These are phyloP conservation scores for Pyrus betulifolia DNA, from an alignment of 306 rosid species.

Conservation along the genomic window DNA sequence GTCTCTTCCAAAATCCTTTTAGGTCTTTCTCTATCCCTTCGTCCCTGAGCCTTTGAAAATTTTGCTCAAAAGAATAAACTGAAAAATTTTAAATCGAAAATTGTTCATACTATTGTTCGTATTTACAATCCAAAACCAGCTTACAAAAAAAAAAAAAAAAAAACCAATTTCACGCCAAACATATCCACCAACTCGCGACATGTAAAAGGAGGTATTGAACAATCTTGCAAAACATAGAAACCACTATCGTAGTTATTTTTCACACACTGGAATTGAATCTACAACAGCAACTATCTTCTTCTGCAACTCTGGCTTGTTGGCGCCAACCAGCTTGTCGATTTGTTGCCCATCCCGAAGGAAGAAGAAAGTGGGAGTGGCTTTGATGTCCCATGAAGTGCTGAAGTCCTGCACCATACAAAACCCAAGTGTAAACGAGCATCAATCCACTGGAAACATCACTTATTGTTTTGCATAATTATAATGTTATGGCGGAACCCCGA, in stretches of 20 bases:
- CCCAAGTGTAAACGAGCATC: background rate
- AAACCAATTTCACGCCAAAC: conserved; percentile 10
- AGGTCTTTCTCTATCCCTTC: too few relatives aligned
- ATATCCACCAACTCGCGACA: conserved; percentile 7
- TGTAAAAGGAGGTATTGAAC: background rate
- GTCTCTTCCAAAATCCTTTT: too few relatives aligned
- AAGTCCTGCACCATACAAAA: conserved; percentile 60
- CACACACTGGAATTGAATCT: conserved; percentile 32
- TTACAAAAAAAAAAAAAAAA: conserved; percentile 4
- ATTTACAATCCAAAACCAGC: conserved; percentile 12
- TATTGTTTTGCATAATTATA: background rate
- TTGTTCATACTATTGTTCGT: background rate
- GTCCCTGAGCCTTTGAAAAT: too few relatives aligned
- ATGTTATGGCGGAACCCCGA: background rate
- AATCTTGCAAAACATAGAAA: conserved; percentile 1
- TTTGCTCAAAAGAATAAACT: too few relatives aligned
- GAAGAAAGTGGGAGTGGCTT: conserved; percentile 98
- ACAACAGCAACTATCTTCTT: conserved; percentile 50
- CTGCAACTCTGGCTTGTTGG: conserved; percentile 87
- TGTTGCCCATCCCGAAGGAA: conserved; percentile 78
- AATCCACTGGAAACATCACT: background rate
- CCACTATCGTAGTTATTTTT: conserved; percentile 15
- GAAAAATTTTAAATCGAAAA: background rate
- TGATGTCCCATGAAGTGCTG: conserved; percentile 90
- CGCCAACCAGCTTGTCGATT: conserved; percentile 94